These are phyloP conservation scores for Camellia japonica DNA, from an alignment of 148 eudicot genomes.

Conservation along the genomic window DNA sequence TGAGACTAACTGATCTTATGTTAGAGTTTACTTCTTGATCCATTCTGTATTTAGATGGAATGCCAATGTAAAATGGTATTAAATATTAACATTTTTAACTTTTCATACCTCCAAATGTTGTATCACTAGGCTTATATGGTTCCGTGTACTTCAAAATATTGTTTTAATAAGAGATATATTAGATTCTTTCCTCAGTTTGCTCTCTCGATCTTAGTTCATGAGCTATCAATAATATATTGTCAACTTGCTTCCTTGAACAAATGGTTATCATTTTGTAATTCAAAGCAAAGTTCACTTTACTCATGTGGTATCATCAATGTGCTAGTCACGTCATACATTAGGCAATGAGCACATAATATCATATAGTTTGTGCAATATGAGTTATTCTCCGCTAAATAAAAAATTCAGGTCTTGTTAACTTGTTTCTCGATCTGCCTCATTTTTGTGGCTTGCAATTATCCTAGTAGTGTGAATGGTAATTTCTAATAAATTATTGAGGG, in stretches of 20 bases:
- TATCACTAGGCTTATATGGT: not conserved
- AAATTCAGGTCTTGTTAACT: too few relatives aligned
- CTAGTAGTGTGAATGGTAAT: too few relatives aligned
- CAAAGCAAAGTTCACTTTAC: too few relatives aligned
- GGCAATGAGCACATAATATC: too few relatives aligned
- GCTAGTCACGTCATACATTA: too few relatives aligned
- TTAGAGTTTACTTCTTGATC: not conserved
- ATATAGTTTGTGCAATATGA: too few relatives aligned
- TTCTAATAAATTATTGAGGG: too few relatives aligned
- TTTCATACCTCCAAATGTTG: not conserved
- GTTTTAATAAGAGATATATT: not conserved
- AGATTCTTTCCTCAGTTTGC: not conserved
- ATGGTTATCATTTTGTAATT: not conserved
- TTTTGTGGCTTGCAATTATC: too few relatives aligned
- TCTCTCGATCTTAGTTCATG: not conserved
- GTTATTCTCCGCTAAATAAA: too few relatives aligned
- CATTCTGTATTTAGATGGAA: not conserved
- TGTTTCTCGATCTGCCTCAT: too few relatives aligned
- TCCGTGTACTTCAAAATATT: not conserved
- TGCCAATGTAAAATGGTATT: not conserved
- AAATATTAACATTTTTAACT: not conserved
- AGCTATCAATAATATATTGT: not conserved
- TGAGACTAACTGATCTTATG: conserved; percentile 6
- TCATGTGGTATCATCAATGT: too few relatives aligned
- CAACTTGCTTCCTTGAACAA: not conserved